A percentile compares a stretch with the other conserved stretches of the same genome.
Conservation (phyloP, 2,329 filamentous ascomycete species). For the Myriangium duriaei region DNA sequence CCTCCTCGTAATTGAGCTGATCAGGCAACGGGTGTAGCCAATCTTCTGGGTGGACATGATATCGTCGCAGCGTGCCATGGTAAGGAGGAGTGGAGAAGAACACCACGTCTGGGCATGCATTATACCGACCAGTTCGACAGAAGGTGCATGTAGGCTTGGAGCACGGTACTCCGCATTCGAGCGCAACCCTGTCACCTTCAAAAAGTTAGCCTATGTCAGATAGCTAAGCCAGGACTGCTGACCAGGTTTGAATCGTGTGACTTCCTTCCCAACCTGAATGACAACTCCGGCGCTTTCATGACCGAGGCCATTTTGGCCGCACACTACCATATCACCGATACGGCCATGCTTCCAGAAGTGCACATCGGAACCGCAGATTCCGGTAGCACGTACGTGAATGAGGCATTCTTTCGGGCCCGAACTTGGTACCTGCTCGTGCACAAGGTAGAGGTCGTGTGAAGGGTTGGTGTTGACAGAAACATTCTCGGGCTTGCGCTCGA, state of each 20-base stretch:
- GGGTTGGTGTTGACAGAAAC: constrained; percentile 22
- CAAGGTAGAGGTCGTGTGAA: constrained; percentile 20
- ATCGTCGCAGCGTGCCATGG: constrained; percentile 76
- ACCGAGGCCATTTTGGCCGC: constrained; percentile 51
- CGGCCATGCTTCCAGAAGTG: constrained; percentile 56
- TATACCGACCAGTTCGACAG: constrained; percentile 75
- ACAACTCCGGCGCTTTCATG: constrained; percentile 53
- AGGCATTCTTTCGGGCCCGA: constrained; percentile 28
- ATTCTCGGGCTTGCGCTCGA: constrained; percentile 20
- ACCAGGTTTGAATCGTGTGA: constrained; percentile 38
- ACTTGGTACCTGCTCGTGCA: too few relatives aligned
- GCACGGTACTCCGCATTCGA: constrained; percentile 56
- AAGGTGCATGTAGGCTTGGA: constrained; percentile 41
- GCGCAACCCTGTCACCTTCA: constrained; percentile 54
- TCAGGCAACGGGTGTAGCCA: too few relatives aligned
- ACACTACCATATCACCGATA: constrained; percentile 49
- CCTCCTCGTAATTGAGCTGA: constrained; percentile 32
- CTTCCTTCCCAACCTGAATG: constrained; percentile 43
- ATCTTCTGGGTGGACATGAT: constrained; percentile 69
- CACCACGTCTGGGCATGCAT: constrained; percentile 72
- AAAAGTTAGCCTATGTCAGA: too few relatives aligned
- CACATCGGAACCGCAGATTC: constrained; percentile 70
- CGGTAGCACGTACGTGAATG: constrained; percentile 67
- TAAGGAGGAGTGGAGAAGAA: constrained; percentile 86
- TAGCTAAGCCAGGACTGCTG: too few relatives aligned